phyloP scores from a whole-genome alignment of 768 basidiomycete species.

The Serendipita sp. region DNA sequence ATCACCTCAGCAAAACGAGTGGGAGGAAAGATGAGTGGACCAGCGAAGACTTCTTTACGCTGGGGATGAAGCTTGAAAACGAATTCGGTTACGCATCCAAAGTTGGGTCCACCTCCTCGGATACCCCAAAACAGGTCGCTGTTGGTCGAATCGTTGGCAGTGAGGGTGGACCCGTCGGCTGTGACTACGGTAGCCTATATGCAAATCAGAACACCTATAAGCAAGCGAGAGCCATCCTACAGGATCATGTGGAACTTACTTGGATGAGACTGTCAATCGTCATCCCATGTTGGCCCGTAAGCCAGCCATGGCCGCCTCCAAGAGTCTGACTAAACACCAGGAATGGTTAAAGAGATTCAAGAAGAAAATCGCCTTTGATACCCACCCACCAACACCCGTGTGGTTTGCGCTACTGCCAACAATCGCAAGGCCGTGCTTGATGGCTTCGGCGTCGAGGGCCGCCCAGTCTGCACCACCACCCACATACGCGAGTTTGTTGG shows the following conservation, averaged over 20 bases:
- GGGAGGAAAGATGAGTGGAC: neutral
- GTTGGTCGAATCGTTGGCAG: slow-evolving; percentile 17
- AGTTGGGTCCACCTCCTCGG: slow-evolving; percentile 6
- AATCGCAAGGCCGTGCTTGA: slow-evolving; percentile 10
- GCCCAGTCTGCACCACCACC: slow-evolving; percentile 10
- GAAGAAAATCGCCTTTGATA: too few species aligned
- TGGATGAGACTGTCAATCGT: slow-evolving; percentile 15
- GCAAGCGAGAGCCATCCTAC: too few species aligned
- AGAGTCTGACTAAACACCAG: neutral
- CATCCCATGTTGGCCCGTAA: slow-evolving; percentile 15
- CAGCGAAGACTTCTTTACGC: slow-evolving; percentile 5
- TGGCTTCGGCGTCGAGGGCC: slow-evolving; percentile 9
- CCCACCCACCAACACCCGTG: slow-evolving; percentile 9
- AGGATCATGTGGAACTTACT: too few species aligned
- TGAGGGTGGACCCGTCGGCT: slow-evolving; percentile 28
- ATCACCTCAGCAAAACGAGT: neutral
- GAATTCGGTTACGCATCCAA: slow-evolving; percentile 10
- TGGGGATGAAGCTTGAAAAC: slow-evolving; percentile 10
- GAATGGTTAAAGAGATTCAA: neutral
- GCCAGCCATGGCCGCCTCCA: slow-evolving; percentile 11
- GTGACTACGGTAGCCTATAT: slow-evolving; percentile 25
- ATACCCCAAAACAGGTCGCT: slow-evolving; percentile 33
- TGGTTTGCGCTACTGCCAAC: slow-evolving; percentile 11
- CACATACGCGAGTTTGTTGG: neutral
- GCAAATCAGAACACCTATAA: too few species aligned